A percentile compares a stretch with the other conserved stretches of the same genome.
These are phyloP conservation scores for Nicotiana undulata DNA, from an alignment of 257 asterid genomes.

Conservation along the genomic window DNA sequence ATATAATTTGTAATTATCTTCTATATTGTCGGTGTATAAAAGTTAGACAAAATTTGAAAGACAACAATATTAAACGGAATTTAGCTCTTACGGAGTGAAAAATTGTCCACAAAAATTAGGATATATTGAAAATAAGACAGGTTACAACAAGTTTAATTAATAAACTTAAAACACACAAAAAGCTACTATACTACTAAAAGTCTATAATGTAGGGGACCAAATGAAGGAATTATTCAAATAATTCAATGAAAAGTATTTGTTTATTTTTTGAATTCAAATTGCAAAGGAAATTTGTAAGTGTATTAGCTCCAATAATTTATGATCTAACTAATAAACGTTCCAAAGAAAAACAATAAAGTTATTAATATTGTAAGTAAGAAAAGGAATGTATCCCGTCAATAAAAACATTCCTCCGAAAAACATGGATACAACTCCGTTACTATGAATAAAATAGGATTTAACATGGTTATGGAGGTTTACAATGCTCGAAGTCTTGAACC, in stretches of 20 bases:
- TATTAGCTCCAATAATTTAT: neutral
- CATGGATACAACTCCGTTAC: neutral
- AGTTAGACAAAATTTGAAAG: too few species aligned
- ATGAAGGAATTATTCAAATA: neutral
- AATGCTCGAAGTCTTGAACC: neutral
- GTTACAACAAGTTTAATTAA: neutral
- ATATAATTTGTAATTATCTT: too few species aligned
- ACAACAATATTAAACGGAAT: neutral
- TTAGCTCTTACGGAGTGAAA: neutral
- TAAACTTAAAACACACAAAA: neutral
- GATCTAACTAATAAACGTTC: neutral
- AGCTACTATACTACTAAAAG: neutral
- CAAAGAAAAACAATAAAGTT: neutral
- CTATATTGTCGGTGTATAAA: too few species aligned
- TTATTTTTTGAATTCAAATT: neutral
- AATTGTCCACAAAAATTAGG: too few species aligned
- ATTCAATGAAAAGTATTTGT: neutral
- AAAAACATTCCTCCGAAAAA: neutral
- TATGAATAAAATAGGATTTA: neutral
- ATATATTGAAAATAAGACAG: too few species aligned
- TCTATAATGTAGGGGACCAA: neutral
- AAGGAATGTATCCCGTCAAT: neutral
- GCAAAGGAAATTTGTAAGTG: neutral
- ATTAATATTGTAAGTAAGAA: neutral
- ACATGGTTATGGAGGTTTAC: neutral